Conservation (phyloP, 768 basidiomycete genomes). For the Calocybe gangraenosa region DNA sequence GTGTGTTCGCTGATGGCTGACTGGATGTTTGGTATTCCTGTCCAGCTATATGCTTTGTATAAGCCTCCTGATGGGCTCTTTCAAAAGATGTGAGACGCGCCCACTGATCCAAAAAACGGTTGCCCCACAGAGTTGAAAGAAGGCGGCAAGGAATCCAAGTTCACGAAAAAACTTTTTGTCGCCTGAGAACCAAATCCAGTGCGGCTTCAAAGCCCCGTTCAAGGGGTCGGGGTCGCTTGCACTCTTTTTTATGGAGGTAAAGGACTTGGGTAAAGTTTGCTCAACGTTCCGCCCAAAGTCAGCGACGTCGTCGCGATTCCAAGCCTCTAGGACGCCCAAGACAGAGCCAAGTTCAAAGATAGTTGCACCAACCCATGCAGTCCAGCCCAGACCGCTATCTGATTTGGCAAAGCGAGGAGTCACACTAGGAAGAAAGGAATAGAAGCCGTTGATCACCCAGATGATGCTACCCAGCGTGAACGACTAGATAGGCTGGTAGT, state of each 20-base stretch:
- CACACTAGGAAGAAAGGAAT: conserved; percentile 46
- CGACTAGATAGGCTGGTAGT: conserved; percentile 15
- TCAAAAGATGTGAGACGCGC: conserved; percentile 16
- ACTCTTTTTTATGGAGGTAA: not conserved
- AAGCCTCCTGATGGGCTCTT: conserved; percentile 10
- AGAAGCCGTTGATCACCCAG: conserved; percentile 57
- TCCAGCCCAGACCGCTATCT: conserved; percentile 35
- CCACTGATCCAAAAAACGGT: conserved; percentile 60
- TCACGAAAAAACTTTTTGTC: conserved; percentile 35
- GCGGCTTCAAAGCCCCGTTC: conserved; percentile 1
- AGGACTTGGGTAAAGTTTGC: conserved; percentile 9
- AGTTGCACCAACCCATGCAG: conserved; percentile 54
- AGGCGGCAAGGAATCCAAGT: conserved; percentile 44
- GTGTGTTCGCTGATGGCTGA: conserved; percentile 22
- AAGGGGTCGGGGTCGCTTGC: not conserved
- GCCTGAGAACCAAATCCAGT: conserved; percentile 37
- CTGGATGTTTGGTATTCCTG: conserved; percentile 34
- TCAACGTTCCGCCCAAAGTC: conserved; percentile 32
- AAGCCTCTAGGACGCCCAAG: conserved; percentile 50
- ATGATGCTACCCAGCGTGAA: conserved; percentile 41
- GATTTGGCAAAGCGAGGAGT: conserved; percentile 22
- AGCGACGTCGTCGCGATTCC: conserved; percentile 40
- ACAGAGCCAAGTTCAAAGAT: conserved; percentile 57
- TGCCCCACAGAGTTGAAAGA: conserved; percentile 51
- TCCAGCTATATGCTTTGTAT: conserved; percentile 22